Evolutionary conservation across 352 stramenopile species (phyloP).

Genomic region (Phytophthora sansomeana): DNA sequence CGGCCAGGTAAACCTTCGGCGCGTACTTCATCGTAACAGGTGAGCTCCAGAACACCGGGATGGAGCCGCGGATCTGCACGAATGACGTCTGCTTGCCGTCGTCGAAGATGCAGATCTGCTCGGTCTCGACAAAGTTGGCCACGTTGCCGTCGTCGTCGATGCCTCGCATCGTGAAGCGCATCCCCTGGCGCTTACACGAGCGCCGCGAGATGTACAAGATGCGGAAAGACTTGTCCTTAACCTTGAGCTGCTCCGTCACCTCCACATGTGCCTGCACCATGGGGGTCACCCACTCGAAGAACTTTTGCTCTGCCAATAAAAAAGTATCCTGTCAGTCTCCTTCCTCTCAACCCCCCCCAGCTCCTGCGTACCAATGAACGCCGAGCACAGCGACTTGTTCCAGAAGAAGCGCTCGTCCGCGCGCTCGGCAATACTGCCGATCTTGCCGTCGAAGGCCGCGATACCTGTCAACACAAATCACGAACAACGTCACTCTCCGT

Average conservation of each 20-base stretch:
- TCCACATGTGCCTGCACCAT: conserved; percentile 83
- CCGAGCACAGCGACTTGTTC: conserved; percentile 84
- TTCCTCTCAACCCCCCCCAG: neutral
- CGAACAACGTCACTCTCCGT: neutral
- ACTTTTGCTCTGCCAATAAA: conserved; percentile 61
- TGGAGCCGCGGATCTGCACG: conserved; percentile 93
- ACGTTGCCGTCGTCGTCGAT: conserved; percentile 92
- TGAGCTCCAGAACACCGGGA: conserved; percentile 95
- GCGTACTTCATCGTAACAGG: conserved; percentile 94
- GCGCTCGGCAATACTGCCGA: conserved; percentile 65
- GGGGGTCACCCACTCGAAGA: conserved; percentile 80
- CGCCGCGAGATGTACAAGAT: conserved; percentile 81
- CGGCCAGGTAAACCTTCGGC: conserved; percentile 84
- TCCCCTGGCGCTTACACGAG: conserved; percentile 84
- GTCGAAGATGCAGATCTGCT: conserved; percentile 91
- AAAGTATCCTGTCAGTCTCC: conserved; percentile 7
- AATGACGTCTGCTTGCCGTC: conserved; percentile 68
- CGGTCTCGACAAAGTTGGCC: conserved; percentile 96
- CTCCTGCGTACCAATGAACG: conserved; percentile 56
- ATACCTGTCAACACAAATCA: conserved; percentile 45
- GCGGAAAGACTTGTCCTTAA: conserved; percentile 63
- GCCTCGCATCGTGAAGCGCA: conserved; percentile 94
- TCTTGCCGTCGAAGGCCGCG: conserved; percentile 56
- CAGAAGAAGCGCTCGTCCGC: conserved; percentile 94
- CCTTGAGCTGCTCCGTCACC: conserved; percentile 52